These are phyloP conservation scores for Malus hybrid DNA, from an alignment of 331 rosid species.

Conservation along the genomic window DNA sequence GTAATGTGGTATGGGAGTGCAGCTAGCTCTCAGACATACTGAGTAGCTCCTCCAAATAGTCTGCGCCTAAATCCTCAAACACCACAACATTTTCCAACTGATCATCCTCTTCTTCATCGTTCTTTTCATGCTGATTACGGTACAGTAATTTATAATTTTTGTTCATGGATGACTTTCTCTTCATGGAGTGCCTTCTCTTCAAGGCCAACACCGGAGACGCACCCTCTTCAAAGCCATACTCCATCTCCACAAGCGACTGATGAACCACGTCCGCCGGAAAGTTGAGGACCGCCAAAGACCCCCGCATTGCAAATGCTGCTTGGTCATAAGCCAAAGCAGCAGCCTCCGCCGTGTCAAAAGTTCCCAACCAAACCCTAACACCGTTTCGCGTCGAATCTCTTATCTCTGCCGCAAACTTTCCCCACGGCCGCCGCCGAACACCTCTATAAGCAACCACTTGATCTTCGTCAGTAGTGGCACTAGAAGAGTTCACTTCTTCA, in stretches of 20 bases:
- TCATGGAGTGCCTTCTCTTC: slow-evolving; percentile 36
- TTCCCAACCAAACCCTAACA: slow-evolving; percentile 53
- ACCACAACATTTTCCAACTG: background rate
- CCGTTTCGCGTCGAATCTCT: slow-evolving; percentile 53
- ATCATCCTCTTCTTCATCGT: background rate
- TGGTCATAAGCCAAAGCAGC: slow-evolving; percentile 67
- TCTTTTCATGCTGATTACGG: background rate
- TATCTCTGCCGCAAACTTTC: slow-evolving; percentile 60
- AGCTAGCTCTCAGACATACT: slow-evolving; percentile 5
- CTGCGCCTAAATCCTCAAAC: slow-evolving; percentile 44
- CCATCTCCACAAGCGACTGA: slow-evolving; percentile 36
- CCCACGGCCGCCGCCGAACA: slow-evolving; percentile 55
- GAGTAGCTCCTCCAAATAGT: slow-evolving; percentile 45
- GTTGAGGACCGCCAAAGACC: slow-evolving; percentile 38
- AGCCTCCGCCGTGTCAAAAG: slow-evolving; percentile 49
- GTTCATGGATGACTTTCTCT: slow-evolving; percentile 16
- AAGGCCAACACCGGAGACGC: slow-evolving; percentile 47
- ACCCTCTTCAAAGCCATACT: slow-evolving; percentile 16
- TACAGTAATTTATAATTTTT: background rate
- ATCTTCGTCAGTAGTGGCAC: background rate
- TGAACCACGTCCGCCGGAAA: slow-evolving; percentile 29
- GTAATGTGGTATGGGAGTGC: too few species aligned
- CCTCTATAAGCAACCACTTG: slow-evolving; percentile 31
- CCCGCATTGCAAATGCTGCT: slow-evolving; percentile 53
- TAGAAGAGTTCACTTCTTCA: slow-evolving; percentile 31